Evolutionary conservation across 2,329 filamentous ascomycete genomes (phyloP).

Genomic region (Davidsoniella virescens): DNA sequence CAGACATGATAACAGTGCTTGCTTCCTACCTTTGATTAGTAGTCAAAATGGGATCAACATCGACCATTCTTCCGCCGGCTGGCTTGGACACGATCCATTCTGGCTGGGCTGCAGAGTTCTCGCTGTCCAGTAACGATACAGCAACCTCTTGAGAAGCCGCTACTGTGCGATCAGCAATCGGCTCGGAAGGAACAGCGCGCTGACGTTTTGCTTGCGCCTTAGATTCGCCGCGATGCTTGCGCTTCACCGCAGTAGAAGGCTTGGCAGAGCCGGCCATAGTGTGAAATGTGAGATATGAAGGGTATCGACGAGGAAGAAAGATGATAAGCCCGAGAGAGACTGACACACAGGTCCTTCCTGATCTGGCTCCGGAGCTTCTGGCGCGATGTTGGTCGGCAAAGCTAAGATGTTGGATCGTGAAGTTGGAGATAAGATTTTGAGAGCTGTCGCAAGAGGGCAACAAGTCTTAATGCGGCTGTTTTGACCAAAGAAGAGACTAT

Average conservation of each 20-base stretch:
- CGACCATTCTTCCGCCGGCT: slow-evolving; percentile 47
- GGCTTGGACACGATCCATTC: slow-evolving; percentile 47
- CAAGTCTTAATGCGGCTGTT: neutral
- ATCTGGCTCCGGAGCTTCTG: no score
- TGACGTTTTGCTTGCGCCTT: slow-evolving; percentile 10
- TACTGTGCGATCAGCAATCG: slow-evolving; percentile 11
- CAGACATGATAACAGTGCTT: neutral
- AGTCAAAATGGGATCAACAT: slow-evolving; percentile 48
- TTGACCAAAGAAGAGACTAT: neutral
- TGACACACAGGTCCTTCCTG: no score
- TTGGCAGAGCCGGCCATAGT: slow-evolving; percentile 8
- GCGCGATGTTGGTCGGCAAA: no score
- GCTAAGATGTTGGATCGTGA: no score
- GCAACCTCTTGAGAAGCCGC: slow-evolving; percentile 1
- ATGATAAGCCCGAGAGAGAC: neutral
- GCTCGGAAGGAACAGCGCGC: slow-evolving; percentile 1
- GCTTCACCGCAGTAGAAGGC: slow-evolving; percentile 9
- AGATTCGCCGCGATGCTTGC: slow-evolving; percentile 12
- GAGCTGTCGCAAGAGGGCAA: no score
- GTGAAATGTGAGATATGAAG: neutral
- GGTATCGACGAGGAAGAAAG: neutral
- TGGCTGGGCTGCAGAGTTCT: slow-evolving; percentile 10
- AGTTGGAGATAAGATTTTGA: no score
- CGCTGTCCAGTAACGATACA: neutral
- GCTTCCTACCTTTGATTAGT: slow-evolving; percentile 32